Percentiles rank a stretch among this genome's conserved stretches.
These are phyloP conservation scores for Cercospora sojina DNA, from an alignment of 2,329 filamentous ascomycete genomes.

Conservation along the genomic window DNA sequence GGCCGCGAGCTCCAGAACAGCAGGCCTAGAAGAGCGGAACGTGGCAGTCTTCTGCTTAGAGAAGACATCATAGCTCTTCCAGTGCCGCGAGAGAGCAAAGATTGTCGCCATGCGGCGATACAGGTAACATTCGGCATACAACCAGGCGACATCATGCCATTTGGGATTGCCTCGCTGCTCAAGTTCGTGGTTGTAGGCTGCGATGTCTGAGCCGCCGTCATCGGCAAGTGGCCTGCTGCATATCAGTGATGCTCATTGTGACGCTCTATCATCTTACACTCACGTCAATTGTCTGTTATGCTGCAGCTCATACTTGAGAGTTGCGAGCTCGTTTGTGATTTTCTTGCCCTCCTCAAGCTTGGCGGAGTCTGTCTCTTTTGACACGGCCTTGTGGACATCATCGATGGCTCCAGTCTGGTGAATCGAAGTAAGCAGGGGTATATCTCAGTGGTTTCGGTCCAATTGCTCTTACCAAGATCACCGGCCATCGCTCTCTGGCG, in stretches of 20 bases:
- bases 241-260: conserved; percentile 1
- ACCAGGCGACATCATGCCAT: conserved; percentile 86
- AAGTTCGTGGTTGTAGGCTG: conserved; percentile 82
- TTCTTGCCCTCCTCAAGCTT: conserved; percentile 78
- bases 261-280: conserved; percentile 29
- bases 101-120: conserved; percentile 79
- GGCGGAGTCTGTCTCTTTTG: conserved; percentile 58
- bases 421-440: conserved; percentile 2
- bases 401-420: conserved; percentile 84
- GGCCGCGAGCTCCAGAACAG: conserved; percentile 77
- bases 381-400: conserved; percentile 78
- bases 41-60: conserved; percentile 85
- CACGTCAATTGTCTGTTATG: conserved; percentile 80
- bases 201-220: conserved; percentile 74
- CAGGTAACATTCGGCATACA: conserved; percentile 91
- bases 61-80: conserved; percentile 90
- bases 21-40: conserved; percentile 86
- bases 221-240: conserved; percentile 65
- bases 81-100: conserved; percentile 74
- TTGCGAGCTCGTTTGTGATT: conserved; percentile 75
- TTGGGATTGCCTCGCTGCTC: conserved; percentile 68
- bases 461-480: conserved; percentile 70
- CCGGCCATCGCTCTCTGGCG: conserved; percentile 83
- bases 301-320: conserved; percentile 91
- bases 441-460: not conserved